A percentile compares a stretch with the other conserved stretches of the same genome.
phyloP scores from a whole-genome alignment of 2,329 filamentous ascomycete species.

The Penicillium paneum region DNA sequence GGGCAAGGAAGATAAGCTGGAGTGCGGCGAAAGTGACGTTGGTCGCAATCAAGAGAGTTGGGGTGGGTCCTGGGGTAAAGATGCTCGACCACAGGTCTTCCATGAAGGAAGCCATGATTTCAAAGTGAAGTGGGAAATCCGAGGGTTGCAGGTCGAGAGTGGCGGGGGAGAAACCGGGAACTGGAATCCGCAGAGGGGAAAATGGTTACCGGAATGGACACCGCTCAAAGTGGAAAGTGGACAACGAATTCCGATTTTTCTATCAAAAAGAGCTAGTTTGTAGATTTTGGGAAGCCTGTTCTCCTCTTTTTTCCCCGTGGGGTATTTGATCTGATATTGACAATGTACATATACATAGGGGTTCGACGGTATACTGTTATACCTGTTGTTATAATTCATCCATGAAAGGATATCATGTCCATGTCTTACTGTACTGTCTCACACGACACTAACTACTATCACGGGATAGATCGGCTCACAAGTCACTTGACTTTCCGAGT shows the following conservation, averaged over 20 bases:
- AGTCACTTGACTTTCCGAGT: not conserved
- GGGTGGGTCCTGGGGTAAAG: constrained; percentile 88
- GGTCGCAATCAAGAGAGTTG: constrained; percentile 81
- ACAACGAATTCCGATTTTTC: constrained; percentile 1
- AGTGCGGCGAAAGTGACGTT: constrained; percentile 85
- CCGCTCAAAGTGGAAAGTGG: not conserved
- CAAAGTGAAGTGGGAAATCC: constrained; percentile 9
- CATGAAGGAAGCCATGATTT: constrained; percentile 54
- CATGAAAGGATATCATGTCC: not conserved
- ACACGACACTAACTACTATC: not conserved
- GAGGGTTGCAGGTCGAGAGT: constrained; percentile 11
- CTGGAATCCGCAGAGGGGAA: constrained; percentile 19
- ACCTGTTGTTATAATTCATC: not conserved
- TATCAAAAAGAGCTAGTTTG: not conserved
- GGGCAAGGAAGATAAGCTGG: constrained; percentile 70
- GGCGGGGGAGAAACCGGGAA: constrained; percentile 15
- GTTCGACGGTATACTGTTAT: too few species aligned
- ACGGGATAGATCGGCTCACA: not conserved
- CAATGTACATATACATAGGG: too few species aligned
- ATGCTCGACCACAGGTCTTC: constrained; percentile 84
- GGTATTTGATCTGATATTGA: not conserved
- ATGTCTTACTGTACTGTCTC: not conserved
- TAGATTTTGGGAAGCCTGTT: not conserved
- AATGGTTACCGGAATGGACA: constrained; percentile 3
- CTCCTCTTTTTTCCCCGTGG: not conserved